Percentiles rank a stretch among this genome's conserved stretches.
Conservation (phyloP, 2,329 filamentous ascomycete genomes). For the Lasiodiplodia citricola region DNA sequence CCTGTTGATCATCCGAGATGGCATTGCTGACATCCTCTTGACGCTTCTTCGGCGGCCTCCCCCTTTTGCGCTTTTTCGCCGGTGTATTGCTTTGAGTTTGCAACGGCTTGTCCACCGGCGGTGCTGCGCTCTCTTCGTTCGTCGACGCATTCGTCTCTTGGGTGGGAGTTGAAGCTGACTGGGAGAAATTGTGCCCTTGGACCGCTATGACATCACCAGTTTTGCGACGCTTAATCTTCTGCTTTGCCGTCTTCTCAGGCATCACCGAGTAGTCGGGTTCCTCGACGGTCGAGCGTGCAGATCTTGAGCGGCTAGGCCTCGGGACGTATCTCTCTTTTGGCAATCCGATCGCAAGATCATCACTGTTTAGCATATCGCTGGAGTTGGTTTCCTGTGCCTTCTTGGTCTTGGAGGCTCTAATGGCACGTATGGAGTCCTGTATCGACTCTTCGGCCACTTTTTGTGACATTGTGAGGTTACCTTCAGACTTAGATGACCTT, state of each 20-base stretch:
- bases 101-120: neutral
- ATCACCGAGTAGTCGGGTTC: constrained; percentile 38
- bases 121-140: neutral
- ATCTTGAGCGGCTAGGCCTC: constrained; percentile 44
- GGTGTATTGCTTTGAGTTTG: neutral
- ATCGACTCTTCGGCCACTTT: constrained; percentile 27
- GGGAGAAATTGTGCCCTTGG: neutral
- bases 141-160: neutral
- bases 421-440: constrained; percentile 23
- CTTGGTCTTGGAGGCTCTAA: constrained; percentile 2
- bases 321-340: constrained; percentile 44
- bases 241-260: constrained; percentile 36
- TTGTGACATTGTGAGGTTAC: neutral
- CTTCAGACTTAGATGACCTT: neutral
- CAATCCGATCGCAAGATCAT: constrained; percentile 35
- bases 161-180: neutral
- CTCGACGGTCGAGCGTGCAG: constrained; percentile 32
- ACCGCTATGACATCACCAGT: constrained; percentile 29
- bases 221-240: constrained; percentile 34
- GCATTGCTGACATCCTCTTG: neutral
- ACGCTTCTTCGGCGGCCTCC: constrained; percentile 13
- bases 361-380: constrained; percentile 29
- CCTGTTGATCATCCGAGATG: neutral
- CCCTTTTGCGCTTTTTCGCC: constrained; percentile 19
- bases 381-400: constrained; percentile 15